These are phyloP conservation scores for Colletotrichum horii DNA, from an alignment of 2,329 filamentous ascomycete species.

Conservation along the genomic window DNA sequence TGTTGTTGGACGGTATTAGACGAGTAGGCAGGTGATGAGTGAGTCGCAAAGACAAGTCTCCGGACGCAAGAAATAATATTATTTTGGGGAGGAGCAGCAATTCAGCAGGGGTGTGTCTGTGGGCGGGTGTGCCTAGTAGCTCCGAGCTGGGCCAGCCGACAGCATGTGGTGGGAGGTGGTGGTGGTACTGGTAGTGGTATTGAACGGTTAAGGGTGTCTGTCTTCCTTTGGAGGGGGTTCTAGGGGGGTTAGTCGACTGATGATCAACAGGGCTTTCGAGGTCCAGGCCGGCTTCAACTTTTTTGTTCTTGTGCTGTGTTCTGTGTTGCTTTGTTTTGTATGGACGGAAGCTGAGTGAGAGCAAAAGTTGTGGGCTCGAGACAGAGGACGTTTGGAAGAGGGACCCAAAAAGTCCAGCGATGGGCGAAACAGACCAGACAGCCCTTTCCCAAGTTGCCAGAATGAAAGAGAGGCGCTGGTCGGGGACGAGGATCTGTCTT, in stretches of 20 bases:
- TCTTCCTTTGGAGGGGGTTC: background rate
- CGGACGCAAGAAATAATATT: slow-evolving; percentile 25
- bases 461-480: slow-evolving; percentile 15
- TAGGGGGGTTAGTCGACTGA: slow-evolving; percentile 11
- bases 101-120: slow-evolving; percentile 24
- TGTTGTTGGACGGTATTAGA: slow-evolving; percentile 8
- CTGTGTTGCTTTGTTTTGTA: slow-evolving; percentile 1
- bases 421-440: slow-evolving; percentile 18
- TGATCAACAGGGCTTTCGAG: slow-evolving; percentile 16
- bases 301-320: background rate
- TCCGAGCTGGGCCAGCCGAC: slow-evolving; percentile 21
- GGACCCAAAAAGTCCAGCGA: slow-evolving; percentile 10
- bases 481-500: slow-evolving; percentile 13
- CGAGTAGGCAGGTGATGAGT: slow-evolving; percentile 11
- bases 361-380: slow-evolving; percentile 19
- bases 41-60: slow-evolving; percentile 23
- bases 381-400: slow-evolving; percentile 9
- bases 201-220: slow-evolving; percentile 8
- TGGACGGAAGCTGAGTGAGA: slow-evolving; percentile 4
- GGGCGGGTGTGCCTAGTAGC: slow-evolving; percentile 22
- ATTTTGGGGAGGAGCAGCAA: slow-evolving; percentile 27
- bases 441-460: slow-evolving; percentile 7
- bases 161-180: slow-evolving; percentile 13
- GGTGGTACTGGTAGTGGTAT: slow-evolving; percentile 11
- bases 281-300: slow-evolving; percentile 16